Evolutionary conservation across 768 basidiomycete species (phyloP), one percentile per base, ranked within the genome.

Genomic region (Coprinopsis strossmayeri): DNA sequence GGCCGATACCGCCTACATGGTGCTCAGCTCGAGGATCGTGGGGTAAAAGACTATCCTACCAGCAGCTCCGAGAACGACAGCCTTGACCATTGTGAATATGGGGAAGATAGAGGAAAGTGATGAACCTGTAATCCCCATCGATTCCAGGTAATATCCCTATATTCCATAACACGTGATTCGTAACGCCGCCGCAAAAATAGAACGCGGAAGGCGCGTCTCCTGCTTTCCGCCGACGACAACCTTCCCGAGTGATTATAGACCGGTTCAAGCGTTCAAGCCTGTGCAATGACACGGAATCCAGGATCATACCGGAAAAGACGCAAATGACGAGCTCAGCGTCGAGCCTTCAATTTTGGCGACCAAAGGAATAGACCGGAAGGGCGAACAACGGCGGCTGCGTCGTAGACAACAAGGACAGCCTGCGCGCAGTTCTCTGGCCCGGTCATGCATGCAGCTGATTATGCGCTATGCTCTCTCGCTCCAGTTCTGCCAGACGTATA

Each of bases 41-140:
- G 10, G 21, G 45, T 48, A 48, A 44, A 26, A 30, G n/a, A n/a
- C n/a, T 25, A 13, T 54, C 69, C 46, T 58, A 90, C 91, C 92
- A 67, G 90, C 86, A 71, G 94, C 94, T 67, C 94, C 94, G 64
- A 98, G 93, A 57, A 98, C 92, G 63, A 91, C 91, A 73, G 81
- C 91, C 69, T 94, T 92, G 51, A 77, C 72, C 74, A 76, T 76
- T 56, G 51, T 65, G 48, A 32, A 39, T 53, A 53, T 51, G 55
- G 45, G 45, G 55, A 52, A 52, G 59, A 50, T 51, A 46, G 46
- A 51, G 46, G 51, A 53, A 55, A 55, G 49, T 49, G 48, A 51
- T 53, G 45, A 49, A 51, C 18, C 35, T 9, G 11, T 9, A 32
- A 32, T 45, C 27, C 37, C 37, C 4, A 28, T 28, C 9, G 27